Evolutionary conservation across 768 basidiomycete species (phyloP), one percentile per base, ranked within the genome.

Genomic region (Termitomyces sp.): DNA sequence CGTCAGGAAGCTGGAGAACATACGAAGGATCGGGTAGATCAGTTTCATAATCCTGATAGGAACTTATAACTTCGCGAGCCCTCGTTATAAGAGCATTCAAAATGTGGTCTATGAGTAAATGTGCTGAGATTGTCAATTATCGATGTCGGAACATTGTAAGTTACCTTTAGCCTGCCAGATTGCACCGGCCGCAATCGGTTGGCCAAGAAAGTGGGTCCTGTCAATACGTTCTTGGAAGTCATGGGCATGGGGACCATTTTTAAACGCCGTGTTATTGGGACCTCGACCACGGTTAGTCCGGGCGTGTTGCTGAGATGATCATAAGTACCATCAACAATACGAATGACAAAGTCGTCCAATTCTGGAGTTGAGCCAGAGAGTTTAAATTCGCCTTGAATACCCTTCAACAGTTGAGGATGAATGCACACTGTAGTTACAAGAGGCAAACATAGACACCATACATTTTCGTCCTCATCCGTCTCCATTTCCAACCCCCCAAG

Each of bases 121-220:
- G 32, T 15, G 38, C 9, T 35, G 15, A 57, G 26, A 45, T 51
- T 45, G 15, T 26, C 44, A 19, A 11, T 30, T n/a, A 21, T 24
- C 44, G 12, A 42, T 21, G 12, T 5, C 24, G 10, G 41, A 19
- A 28, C 45, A 19, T 37, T 19, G 45, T 53, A 26, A 52, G 64
- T 21, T 58, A 88, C 93, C 88, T 76, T 87, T 90, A 2, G 90
- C 91, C 71, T 84, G 77, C 93, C 93, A 96, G n/a, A 92, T 72
- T 21, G 79, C 75, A 14, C 85, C 88, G 5, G 79, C 66, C 7
- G 79, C 73, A 12, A 87, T 72, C 17, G 80, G 78, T 26, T 81
- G 76, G 2, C 91, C 92, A 0, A 83, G 55, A 62, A 80, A 88
- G 51, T 87, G 83, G 0, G 90, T 87, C 69, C 82, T 88, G 30